These are phyloP conservation scores for Colletotrichum plurivorum DNA, from an alignment of 2,329 filamentous ascomycete genomes.

Conservation along the genomic window DNA sequence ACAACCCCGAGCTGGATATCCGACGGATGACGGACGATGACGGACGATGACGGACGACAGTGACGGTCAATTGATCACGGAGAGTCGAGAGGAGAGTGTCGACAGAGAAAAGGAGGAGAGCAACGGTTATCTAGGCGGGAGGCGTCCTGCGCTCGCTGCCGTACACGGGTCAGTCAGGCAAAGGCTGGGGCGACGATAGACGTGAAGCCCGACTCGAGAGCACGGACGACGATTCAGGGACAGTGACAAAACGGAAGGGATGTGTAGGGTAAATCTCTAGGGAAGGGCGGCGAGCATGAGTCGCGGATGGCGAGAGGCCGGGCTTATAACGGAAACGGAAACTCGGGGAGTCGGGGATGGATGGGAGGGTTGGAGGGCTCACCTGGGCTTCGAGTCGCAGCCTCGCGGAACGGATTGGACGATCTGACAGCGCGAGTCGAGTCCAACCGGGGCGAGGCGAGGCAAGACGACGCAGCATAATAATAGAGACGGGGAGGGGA, in stretches of 20 bases:
- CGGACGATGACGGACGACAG: neutral
- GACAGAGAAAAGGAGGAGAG: neutral
- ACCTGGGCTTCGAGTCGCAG: conserved; percentile 20
- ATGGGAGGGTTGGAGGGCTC: conserved; percentile 1
- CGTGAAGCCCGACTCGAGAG: conserved; percentile 2
- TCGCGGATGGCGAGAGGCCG: conserved; percentile 14
- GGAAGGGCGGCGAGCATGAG: conserved; percentile 9
- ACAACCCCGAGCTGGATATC: no score
- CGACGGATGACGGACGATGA: no score
- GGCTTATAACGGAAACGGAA: conserved; percentile 28
- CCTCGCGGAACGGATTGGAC: conserved; percentile 28
- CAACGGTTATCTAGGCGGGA: conserved; percentile 11
- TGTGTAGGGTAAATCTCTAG: conserved; percentile 13
- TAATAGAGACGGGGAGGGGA: no score
- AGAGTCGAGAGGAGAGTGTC: neutral
- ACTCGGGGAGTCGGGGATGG: neutral
- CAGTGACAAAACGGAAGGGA: conserved; percentile 7
- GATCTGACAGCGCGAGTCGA: conserved; percentile 30
- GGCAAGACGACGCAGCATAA: no score
- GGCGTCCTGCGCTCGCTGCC: neutral
- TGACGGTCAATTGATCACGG: conserved; percentile 8
- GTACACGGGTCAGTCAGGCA: conserved; percentile 16
- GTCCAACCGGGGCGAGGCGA: neutral
- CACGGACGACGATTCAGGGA: conserved; percentile 31
- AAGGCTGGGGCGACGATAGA: conserved; percentile 4